Percentiles rank a stretch among this genome's conserved stretches.
These are phyloP conservation scores for Hanseniaspora opuntiae DNA, from an alignment of 805 yeast genomes.

Conservation along the genomic window DNA sequence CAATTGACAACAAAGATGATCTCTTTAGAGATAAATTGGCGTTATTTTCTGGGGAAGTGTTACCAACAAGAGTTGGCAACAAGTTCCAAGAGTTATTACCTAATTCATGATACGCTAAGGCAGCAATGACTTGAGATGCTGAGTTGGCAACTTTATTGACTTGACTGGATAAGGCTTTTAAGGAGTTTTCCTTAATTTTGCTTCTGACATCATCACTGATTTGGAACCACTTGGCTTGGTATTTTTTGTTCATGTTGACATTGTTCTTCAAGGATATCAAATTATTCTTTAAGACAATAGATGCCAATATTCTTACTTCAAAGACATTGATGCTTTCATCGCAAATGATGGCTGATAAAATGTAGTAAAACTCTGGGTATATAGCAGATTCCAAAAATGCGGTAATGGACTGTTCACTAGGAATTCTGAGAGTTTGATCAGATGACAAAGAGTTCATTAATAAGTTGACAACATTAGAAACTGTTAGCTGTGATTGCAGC, in stretches of 20 bases:
- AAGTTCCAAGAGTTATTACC: conserved; percentile 81
- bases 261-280: conserved; percentile 39
- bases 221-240: conserved; percentile 8
- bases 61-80: conserved; percentile 69
- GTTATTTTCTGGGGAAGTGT: conserved; percentile 67
- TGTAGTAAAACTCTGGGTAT: conserved; percentile 59
- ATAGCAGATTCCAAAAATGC: conserved; percentile 56
- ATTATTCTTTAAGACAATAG: conserved; percentile 74
- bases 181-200: conserved; percentile 62
- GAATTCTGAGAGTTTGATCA: conserved; percentile 50
- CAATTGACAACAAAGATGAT: conserved; percentile 77
- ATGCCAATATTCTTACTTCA: conserved; percentile 87
- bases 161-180: conserved; percentile 35
- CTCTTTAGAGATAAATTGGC: conserved; percentile 60
- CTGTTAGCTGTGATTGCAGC: conserved; percentile 4
- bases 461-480: conserved; percentile 2
- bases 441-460: conserved; percentile 22
- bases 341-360: conserved; percentile 58
- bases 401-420: conserved; percentile 62
- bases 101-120: conserved; percentile 89
- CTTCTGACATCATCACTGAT: not conserved
- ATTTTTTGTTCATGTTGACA: conserved; percentile 9
- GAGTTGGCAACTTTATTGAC: conserved; percentile 60
- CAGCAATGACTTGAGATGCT: conserved; percentile 88
- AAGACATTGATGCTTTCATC: conserved; percentile 42